Base-by-base conservation (phyloP, 1,284 basidiomycete genomes). In the Cryptococcus amylolentus region DNA sequence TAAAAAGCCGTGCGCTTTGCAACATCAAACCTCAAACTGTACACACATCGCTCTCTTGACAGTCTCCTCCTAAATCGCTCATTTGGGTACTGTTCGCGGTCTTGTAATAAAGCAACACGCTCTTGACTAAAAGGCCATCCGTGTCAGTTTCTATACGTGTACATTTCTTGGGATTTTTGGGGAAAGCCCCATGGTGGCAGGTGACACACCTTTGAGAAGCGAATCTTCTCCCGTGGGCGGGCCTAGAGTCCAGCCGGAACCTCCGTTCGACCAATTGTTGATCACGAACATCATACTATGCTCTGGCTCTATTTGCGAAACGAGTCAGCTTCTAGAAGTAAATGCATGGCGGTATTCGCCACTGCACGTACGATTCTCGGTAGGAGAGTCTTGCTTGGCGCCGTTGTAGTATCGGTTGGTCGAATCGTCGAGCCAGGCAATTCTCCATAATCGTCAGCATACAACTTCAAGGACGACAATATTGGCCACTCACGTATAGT, bases 31-130 rank as follows among this genome's bases (percentile, higher is more conserved):
- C 1, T 38, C 41, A 59, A 20, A 59, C 57, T 5, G n/a, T 39
- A 49, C 58, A 60, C 3, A 56, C 52, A 38, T 56, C 51, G 20
- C 44, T 45, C 41, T 35, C 42, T 7, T 31, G 31, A 39, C 58
- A 60, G 6, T 44, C 51, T 5, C 44, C 31, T 12, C 23, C 28
- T 7, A 60, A 12, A 31, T 38, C 31, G 26, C 43, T 35, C 23
- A 48, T 49, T 12, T 49, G 16, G 14, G 27, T 16, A 3, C 16
- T 27, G 28, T 48, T 40, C 26, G 56, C 51, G n/a, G 58, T 60
- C 37, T 46, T 49, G 39, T 60, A 60, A 31, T 60, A 60, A 31
- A 56, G 52, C 40, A 60, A 49, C 13, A 60, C 54, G 31, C 44
- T 49, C 37, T 49, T 52, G 20, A 59, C 54, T 49, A 42, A 10